These are phyloP conservation scores for Globisporangium megalacanthum DNA, from an alignment of 352 stramenopile genomes.

Conservation along the genomic window DNA sequence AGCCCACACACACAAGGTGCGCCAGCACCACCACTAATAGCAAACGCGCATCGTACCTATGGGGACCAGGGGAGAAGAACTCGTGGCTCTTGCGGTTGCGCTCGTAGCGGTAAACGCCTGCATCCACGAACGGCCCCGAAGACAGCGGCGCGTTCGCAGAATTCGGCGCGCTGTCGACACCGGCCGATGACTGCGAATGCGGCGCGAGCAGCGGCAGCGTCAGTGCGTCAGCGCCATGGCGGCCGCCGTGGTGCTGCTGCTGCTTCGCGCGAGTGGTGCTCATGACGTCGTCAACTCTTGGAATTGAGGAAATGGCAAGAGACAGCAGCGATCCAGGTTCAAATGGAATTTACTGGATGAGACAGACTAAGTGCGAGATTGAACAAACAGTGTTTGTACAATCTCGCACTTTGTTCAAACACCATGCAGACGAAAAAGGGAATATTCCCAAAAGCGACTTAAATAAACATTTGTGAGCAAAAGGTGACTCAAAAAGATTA, in stretches of 20 bases:
- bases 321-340: not conserved
- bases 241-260: not conserved
- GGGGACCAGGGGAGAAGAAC: constrained; percentile 71
- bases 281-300: constrained; percentile 1
- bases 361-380: constrained; percentile 11
- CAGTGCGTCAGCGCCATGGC: not conserved
- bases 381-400: no score
- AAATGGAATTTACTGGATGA: not conserved
- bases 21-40: no score
- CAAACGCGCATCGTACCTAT: constrained; percentile 22
- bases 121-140: constrained; percentile 34
- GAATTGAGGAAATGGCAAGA: not conserved
- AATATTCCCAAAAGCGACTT: no score
- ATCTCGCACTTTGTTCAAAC: no score
- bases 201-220: constrained; percentile 4
- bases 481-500: no score
- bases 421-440: no score
- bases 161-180: not conserved
- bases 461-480: no score
- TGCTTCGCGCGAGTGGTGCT: not conserved
- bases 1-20: not conserved
- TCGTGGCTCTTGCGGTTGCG: constrained; percentile 58
- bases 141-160: constrained; percentile 6
- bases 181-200: not conserved
- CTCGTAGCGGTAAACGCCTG: constrained; percentile 76